Evolutionary conservation across 768 basidiomycete genomes (phyloP).

Genomic region (Asterophora lycoperdoides): DNA sequence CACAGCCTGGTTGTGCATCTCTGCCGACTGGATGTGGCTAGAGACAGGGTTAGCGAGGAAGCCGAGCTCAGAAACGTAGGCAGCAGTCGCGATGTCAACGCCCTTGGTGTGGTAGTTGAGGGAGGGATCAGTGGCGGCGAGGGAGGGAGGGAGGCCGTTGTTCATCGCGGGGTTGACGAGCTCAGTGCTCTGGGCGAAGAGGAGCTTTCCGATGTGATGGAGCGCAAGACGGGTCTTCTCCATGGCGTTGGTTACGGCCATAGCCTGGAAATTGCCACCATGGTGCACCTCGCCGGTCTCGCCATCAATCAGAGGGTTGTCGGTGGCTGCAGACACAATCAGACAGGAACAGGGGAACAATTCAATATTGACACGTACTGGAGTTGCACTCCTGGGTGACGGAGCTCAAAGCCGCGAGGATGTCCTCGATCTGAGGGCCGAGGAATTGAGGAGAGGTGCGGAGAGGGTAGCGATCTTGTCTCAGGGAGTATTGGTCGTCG

Average conservation of each 20-base stretch:
- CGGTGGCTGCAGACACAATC: conserved; percentile 53
- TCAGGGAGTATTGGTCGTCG: conserved; percentile 62
- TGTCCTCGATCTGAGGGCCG: conserved; percentile 76
- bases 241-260: conserved; percentile 76
- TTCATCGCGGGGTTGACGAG: conserved; percentile 79
- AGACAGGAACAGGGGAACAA: not conserved
- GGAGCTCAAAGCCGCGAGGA: conserved; percentile 53
- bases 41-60: conserved; percentile 75
- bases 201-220: conserved; percentile 65
- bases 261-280: conserved; percentile 87
- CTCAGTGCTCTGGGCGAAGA: conserved; percentile 71
- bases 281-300: conserved; percentile 63
- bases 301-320: conserved; percentile 76
- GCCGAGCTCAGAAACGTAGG: conserved; percentile 75
- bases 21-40: conserved; percentile 77
- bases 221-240: conserved; percentile 78
- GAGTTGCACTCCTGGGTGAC: conserved; percentile 75
- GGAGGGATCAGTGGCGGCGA: conserved; percentile 71
- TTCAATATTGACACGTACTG: conserved; percentile 41
- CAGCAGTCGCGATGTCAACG: conserved; percentile 76
- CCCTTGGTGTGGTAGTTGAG: conserved; percentile 79
- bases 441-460: conserved; percentile 74
- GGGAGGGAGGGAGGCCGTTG: conserved; percentile 69
- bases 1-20: conserved; percentile 83
- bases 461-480: conserved; percentile 72